These are phyloP conservation scores for Paramecium pentaurelia DNA, from an alignment of 73 alveolate genomes.

Conservation along the genomic window DNA sequence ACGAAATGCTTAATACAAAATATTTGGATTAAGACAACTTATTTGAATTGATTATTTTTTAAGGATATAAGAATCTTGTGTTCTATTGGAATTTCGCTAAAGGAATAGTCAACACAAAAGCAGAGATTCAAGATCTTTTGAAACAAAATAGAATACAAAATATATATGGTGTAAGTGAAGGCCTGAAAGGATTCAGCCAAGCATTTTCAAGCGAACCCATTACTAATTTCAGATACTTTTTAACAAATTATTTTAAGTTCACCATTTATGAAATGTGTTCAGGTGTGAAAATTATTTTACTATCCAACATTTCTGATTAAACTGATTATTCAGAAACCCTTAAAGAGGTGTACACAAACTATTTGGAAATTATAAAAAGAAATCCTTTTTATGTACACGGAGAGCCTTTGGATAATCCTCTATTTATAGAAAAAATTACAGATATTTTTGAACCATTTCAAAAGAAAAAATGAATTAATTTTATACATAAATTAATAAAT, in stretches of 20 bases:
- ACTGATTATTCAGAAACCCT: not conserved
- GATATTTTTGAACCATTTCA: slow-evolving; percentile 12
- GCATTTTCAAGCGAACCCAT: slow-evolving; percentile 36
- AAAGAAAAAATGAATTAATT: not conserved
- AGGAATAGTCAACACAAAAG: not conserved
- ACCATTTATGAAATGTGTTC: slow-evolving; percentile 24
- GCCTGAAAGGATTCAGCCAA: slow-evolving; percentile 22
- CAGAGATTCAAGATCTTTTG: slow-evolving; percentile 1
- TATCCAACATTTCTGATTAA: not conserved
- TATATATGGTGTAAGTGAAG: slow-evolving; percentile 20
- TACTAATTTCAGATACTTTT: not conserved
- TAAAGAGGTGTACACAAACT: not conserved
- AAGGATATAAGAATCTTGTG: slow-evolving; percentile 26
- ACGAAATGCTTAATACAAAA: not conserved
- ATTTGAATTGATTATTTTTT: not conserved
- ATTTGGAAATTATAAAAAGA: slow-evolving; percentile 23
- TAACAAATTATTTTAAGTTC: not conserved
- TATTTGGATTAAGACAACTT: not conserved
- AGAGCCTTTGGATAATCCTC: slow-evolving; percentile 9
- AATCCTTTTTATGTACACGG: slow-evolving; percentile 27
- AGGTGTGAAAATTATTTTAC: slow-evolving; percentile 3
- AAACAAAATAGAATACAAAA: slow-evolving; percentile 1
- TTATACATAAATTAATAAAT: not conserved
- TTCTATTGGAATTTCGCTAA: slow-evolving; percentile 38
- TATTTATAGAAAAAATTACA: not conserved